Conservation (phyloP, 345 rosid genomes). For the Rubroshorea leprosula region DNA sequence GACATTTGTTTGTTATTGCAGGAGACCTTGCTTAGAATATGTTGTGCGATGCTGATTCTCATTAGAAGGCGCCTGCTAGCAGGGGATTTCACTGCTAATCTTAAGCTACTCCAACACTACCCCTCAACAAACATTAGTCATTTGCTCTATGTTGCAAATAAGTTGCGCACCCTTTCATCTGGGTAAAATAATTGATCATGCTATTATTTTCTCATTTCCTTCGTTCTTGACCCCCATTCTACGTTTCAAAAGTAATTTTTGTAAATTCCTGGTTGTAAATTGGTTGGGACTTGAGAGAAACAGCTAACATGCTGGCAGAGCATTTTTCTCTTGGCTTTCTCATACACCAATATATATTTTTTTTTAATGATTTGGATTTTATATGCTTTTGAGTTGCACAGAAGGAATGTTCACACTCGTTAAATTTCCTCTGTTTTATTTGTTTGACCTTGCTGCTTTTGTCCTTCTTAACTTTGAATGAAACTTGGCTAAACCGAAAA, state of each 20-base stretch:
- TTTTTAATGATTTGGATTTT: no score
- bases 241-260: slow-evolving; percentile 3
- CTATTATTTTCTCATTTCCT: neutral
- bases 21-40: slow-evolving; percentile 87
- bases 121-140: slow-evolving; percentile 70
- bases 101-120: slow-evolving; percentile 59
- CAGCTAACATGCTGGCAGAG: slow-evolving; percentile 13
- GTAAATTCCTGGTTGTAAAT: slow-evolving; percentile 23
- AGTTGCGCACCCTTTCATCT: slow-evolving; percentile 46
- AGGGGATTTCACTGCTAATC: slow-evolving; percentile 68
- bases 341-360: no score
- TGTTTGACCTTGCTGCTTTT: no score
- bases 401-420: no score
- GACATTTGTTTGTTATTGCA: slow-evolving; percentile 28
- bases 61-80: slow-evolving; percentile 80
- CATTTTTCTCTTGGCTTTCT: neutral
- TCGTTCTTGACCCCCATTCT: neutral
- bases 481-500: no score
- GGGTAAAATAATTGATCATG: slow-evolving; percentile 17
- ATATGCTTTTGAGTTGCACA: no score
- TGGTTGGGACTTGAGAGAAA: slow-evolving; percentile 3
- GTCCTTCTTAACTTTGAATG: no score
- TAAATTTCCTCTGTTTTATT: no score
- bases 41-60: slow-evolving; percentile 93
- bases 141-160: slow-evolving; percentile 86